These are phyloP conservation scores for Drechslerella stenobrocha DNA, from an alignment of 2,329 filamentous ascomycete species.

Conservation along the genomic window DNA sequence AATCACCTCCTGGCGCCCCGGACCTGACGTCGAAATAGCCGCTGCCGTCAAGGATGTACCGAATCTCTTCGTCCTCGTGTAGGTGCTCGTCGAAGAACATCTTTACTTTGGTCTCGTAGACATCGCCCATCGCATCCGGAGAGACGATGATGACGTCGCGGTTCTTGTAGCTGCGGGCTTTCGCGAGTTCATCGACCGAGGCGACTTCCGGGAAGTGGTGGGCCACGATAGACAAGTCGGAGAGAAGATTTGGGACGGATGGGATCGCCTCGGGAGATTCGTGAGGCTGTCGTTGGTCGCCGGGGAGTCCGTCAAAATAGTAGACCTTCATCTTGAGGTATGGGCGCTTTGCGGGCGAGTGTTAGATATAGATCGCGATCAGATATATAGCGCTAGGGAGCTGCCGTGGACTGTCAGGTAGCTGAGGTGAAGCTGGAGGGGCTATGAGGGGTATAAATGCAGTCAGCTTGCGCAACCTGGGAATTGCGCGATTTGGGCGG, in stretches of 20 bases:
- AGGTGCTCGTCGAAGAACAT: constrained; percentile 92
- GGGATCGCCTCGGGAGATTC: constrained; percentile 78
- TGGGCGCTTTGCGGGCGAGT: no score
- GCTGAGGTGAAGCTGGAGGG: no score
- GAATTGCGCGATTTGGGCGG: no score
- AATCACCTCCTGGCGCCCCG: constrained; percentile 60
- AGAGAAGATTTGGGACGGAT: constrained; percentile 68
- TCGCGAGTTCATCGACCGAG: constrained; percentile 73
- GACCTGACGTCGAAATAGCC: constrained; percentile 89
- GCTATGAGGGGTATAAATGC: no score
- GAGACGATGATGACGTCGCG: constrained; percentile 91
- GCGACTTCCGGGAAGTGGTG: constrained; percentile 67
- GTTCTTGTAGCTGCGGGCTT: constrained; percentile 82
- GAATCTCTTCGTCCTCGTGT: constrained; percentile 97
- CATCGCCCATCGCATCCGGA: constrained; percentile 77
- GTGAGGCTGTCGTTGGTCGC: constrained; percentile 89
- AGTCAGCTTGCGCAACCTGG: no score
- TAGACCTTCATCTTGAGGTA: constrained; percentile 42
- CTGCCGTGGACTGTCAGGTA: no score
- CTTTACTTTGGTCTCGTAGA: constrained; percentile 92
- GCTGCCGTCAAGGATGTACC: constrained; percentile 83
- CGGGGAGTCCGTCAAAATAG: constrained; percentile 60
- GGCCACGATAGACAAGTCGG: constrained; percentile 78
- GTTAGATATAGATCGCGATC: no score
- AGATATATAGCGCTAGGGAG: no score